These are phyloP conservation scores for Pythium monospermum DNA, from an alignment of 352 stramenopile species.

Conservation along the genomic window DNA sequence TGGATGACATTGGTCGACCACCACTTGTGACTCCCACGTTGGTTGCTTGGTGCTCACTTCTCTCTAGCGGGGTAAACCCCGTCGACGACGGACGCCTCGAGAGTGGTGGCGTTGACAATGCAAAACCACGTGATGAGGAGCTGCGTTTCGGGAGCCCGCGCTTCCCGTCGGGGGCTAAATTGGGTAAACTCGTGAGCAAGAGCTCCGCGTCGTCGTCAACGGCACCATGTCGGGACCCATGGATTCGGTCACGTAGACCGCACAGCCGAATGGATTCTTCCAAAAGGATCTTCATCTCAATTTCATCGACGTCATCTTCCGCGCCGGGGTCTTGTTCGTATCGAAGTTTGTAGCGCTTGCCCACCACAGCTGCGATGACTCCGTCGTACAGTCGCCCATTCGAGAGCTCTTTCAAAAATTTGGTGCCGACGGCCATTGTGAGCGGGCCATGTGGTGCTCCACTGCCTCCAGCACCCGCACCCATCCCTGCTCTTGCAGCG, in stretches of 20 bases:
- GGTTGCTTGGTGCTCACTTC: background rate
- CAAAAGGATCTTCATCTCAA: slow-evolving; percentile 76
- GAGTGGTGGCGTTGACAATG: too few relatives aligned
- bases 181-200: slow-evolving; percentile 44
- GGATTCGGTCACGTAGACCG: slow-evolving; percentile 27
- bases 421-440: slow-evolving; percentile 46
- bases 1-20: too few relatives aligned
- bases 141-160: slow-evolving; percentile 28
- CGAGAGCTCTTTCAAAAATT: slow-evolving; percentile 68
- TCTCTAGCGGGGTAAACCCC: background rate
- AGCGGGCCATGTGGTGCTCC: slow-evolving; percentile 20
- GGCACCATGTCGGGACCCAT: background rate
- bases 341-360: slow-evolving; percentile 43
- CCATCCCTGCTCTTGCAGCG: background rate
- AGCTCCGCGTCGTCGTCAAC: slow-evolving; percentile 39
- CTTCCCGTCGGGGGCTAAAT: slow-evolving; percentile 28
- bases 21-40: background rate
- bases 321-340: slow-evolving; percentile 60
- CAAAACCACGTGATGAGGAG: slow-evolving; percentile 27
- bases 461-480: background rate
- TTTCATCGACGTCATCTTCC: slow-evolving; percentile 69
- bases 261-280: slow-evolving; percentile 55
- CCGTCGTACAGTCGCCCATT: slow-evolving; percentile 67
- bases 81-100: background rate
- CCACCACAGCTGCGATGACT: slow-evolving; percentile 38